Percentiles rank a stretch among this genome's conserved stretches.
Evolutionary conservation across 164 flowering plant genomes (phyloP).

Genomic region (Dillenia turbinata): DNA sequence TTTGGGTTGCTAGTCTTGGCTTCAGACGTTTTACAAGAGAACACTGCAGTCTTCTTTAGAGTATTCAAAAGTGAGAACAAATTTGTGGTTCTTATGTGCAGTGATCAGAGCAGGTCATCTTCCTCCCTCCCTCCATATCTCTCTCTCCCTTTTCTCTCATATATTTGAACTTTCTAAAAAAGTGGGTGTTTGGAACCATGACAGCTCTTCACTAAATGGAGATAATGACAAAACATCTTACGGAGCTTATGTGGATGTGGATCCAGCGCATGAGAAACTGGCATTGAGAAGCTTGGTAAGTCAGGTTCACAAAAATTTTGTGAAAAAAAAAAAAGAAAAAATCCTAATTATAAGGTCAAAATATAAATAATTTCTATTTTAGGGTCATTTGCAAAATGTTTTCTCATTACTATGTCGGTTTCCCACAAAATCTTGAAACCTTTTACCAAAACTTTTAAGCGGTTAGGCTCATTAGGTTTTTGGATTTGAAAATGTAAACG

Average conservation of each 20-base stretch:
- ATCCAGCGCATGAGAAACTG: conserved; percentile 25
- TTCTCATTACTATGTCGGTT: no score
- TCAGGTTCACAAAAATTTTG: background rate
- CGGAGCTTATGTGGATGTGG: conserved; percentile 44
- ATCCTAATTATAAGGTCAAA: background rate
- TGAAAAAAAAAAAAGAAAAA: conserved; percentile 1
- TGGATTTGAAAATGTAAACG: no score
- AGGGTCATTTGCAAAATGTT: no score
- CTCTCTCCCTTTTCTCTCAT: background rate
- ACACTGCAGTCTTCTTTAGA: conserved; percentile 1
- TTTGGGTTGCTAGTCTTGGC: conserved; percentile 12
- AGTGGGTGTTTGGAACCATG: background rate
- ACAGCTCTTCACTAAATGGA: conserved; percentile 41
- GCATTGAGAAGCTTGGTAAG: conserved; percentile 50
- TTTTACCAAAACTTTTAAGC: no score
- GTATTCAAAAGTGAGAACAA: conserved; percentile 1
- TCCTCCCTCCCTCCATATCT: background rate
- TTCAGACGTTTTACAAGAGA: no score
- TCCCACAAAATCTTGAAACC: no score
- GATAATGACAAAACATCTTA: conserved; percentile 37
- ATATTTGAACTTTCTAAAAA: background rate
- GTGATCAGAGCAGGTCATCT: conserved; percentile 16
- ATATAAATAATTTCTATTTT: no score
- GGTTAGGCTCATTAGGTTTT: no score
- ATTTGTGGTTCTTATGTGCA: conserved; percentile 12